phyloP scores from a whole-genome alignment of 345 rosid species.

The Moringa oleifera region DNA sequence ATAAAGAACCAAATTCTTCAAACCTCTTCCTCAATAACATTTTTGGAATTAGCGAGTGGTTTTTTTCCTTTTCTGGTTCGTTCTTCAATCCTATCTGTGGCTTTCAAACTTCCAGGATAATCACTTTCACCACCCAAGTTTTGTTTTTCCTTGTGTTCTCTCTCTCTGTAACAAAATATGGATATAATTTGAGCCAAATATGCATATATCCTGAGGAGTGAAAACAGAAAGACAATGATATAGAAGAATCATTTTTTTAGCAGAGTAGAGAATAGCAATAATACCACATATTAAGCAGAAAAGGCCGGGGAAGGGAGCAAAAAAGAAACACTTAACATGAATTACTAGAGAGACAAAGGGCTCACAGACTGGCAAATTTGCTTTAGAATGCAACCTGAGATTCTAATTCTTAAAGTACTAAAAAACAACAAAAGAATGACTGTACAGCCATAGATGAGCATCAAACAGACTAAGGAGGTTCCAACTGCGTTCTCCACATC shows the following conservation, averaged over 20 bases:
- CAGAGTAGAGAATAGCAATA: too few species aligned
- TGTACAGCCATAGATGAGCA: too few species aligned
- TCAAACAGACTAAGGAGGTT: too few species aligned
- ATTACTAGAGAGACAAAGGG: background rate
- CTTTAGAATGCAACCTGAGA: too few species aligned
- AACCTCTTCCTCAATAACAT: conserved; percentile 62
- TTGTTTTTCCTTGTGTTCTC: conserved; percentile 46
- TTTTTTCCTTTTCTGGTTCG: conserved; percentile 41
- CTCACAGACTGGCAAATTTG: background rate
- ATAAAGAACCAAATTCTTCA: conserved; percentile 19
- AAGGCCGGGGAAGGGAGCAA: background rate
- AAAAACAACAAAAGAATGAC: too few species aligned
- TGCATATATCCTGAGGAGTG: conserved; percentile 1
- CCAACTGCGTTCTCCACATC: too few species aligned
- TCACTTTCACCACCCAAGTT: conserved; percentile 50
- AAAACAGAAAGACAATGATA: background rate
- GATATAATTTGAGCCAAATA: background rate
- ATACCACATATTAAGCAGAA: background rate
- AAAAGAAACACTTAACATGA: too few species aligned
- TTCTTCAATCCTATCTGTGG: conserved; percentile 43
- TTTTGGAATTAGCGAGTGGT: conserved; percentile 35
- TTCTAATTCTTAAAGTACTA: too few species aligned
- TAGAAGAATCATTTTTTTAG: too few species aligned
- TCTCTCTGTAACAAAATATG: conserved; percentile 35
- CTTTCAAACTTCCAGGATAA: conserved; percentile 49